Evolutionary conservation across 306 rosid genomes (phyloP).

Genomic region (Rubus parviflorus): DNA sequence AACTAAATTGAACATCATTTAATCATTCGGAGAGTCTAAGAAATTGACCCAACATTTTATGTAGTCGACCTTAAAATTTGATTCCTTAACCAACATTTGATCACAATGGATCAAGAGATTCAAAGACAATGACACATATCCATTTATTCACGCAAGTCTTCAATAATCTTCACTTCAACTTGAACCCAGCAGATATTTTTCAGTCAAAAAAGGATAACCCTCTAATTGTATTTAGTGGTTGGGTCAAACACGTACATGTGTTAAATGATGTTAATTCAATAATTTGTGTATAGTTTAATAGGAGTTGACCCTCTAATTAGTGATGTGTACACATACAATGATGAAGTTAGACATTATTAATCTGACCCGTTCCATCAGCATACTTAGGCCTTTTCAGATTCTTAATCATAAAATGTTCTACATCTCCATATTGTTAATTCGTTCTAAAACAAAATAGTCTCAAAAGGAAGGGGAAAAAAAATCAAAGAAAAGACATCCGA

Average conservation of each 20-base stretch:
- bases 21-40: no score
- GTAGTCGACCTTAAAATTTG: neutral
- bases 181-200: neutral
- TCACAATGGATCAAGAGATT: neutral
- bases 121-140: neutral
- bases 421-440: no score
- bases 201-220: neutral
- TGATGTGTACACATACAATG: neutral
- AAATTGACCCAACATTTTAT: neutral
- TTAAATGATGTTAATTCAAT: neutral
- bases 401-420: neutral
- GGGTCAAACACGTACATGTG: constrained; percentile 4
- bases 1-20: neutral
- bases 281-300: neutral
- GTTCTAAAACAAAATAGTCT: no score
- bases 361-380: neutral
- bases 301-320: neutral
- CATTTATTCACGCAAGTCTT: neutral
- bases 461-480: no score
- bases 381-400: neutral
- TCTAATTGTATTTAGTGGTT: neutral
- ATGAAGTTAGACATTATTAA: neutral
- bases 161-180: neutral
- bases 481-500: no score
- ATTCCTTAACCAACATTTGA: neutral